phyloP scores from a whole-genome alignment of 495 filamentous ascomycete genomes.

The Chaetomium cochliodes region DNA sequence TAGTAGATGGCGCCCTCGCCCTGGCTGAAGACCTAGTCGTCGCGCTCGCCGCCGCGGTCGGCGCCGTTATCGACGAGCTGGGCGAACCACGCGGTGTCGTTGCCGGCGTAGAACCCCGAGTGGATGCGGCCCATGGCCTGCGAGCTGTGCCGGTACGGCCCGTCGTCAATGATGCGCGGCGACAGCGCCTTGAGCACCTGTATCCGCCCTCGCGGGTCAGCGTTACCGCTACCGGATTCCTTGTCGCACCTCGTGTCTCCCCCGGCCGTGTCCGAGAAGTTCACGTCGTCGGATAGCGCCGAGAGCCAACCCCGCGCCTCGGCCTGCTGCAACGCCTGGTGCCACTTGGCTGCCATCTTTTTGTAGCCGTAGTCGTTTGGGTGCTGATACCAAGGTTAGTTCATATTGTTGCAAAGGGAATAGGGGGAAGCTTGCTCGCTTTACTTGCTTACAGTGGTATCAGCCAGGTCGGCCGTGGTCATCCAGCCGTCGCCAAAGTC shows the following conservation, averaged over 20 bases:
- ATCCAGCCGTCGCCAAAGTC: conserved; percentile 9
- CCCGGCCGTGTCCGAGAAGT: not conserved
- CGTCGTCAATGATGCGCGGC: conserved; percentile 16
- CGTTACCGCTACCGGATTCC: conserved; percentile 33
- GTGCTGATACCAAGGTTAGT: not conserved
- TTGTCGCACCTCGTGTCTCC: conserved; percentile 29
- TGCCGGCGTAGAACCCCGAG: conserved; percentile 21
- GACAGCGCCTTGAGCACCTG: conserved; percentile 8
- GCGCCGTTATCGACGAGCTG: conserved; percentile 16
- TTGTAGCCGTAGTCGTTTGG: conserved; percentile 31
- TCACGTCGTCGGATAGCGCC: not conserved
- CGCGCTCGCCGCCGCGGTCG: conserved; percentile 19
- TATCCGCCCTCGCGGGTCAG: conserved; percentile 24
- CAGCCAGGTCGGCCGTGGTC: not conserved
- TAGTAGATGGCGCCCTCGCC: not conserved
- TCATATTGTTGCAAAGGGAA: too few relatives aligned
- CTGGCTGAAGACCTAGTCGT: conserved; percentile 24
- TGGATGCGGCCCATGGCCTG: conserved; percentile 14
- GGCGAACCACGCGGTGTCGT: conserved; percentile 26
- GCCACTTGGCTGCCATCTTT: conserved; percentile 34
- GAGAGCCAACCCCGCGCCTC: not conserved
- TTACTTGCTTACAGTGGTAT: not conserved
- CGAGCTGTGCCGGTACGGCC: conserved; percentile 16
- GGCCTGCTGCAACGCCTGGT: not conserved
- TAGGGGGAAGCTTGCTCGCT: too few relatives aligned